phyloP scores from a whole-genome alignment of 805 yeast genomes.

The Metschnikowia shivogae region DNA sequence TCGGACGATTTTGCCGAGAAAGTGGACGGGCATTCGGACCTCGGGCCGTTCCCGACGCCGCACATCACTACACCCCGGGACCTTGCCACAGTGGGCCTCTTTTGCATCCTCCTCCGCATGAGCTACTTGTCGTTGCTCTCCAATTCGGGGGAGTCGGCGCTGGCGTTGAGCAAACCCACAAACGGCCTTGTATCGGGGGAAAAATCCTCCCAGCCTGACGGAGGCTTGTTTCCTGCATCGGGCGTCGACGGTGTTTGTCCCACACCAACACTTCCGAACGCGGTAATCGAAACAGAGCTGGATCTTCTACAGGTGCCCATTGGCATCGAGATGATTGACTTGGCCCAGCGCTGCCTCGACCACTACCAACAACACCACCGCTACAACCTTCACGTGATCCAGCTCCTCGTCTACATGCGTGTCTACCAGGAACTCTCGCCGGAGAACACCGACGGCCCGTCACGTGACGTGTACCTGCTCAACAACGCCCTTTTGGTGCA shows the following conservation, averaged over 20 bases:
- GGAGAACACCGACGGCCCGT: constrained; percentile 19
- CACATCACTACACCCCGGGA: constrained; percentile 6
- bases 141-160: constrained; percentile 1
- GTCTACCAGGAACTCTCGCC: constrained; percentile 16
- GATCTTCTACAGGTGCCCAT: constrained; percentile 11
- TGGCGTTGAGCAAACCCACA: neutral
- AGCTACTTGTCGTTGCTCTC: constrained; percentile 16
- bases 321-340: constrained; percentile 18
- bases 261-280: neutral
- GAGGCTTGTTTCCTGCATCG: neutral
- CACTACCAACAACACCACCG: constrained; percentile 11
- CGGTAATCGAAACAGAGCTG: neutral
- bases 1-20: too few relatives aligned
- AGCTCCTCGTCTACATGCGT: constrained; percentile 11
- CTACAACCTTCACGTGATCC: constrained; percentile 11
- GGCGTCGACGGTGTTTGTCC: neutral
- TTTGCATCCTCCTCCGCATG: constrained; percentile 15
- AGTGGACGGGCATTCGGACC: too few relatives aligned
- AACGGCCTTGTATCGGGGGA: neutral
- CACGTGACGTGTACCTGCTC: constrained; percentile 15
- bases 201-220: neutral
- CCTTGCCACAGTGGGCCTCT: constrained; percentile 12
- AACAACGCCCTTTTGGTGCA: constrained; percentile 15
- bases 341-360: constrained; percentile 15
- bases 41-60: neutral